Evolutionary conservation across 2,329 filamentous ascomycete species (phyloP).

Genomic region (Colletotrichum zoysiae): DNA sequence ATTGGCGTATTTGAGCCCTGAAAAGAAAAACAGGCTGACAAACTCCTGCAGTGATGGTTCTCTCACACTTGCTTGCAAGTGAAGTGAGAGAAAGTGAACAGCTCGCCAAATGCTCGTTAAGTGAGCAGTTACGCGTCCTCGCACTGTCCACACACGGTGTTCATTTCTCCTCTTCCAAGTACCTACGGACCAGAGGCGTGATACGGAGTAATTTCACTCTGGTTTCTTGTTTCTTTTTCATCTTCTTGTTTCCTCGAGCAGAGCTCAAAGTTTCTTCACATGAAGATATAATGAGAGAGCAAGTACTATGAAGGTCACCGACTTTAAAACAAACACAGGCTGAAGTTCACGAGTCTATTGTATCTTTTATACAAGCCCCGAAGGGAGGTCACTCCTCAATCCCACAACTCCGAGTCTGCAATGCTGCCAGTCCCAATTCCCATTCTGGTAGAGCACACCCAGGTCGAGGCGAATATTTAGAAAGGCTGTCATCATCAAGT

Average conservation of each 20-base stretch:
- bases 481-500: constrained; percentile 51
- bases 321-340: constrained; percentile 4
- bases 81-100: constrained; percentile 33
- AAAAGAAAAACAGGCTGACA: background rate
- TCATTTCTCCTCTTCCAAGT: background rate
- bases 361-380: constrained; percentile 38
- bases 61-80: background rate
- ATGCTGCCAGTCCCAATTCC: constrained; percentile 18
- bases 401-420: constrained; percentile 20
- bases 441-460: background rate
- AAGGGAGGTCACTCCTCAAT: constrained; percentile 19
- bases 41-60: background rate
- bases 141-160: constrained; percentile 35
- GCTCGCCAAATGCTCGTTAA: constrained; percentile 18
- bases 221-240: background rate
- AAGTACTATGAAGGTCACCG: background rate
- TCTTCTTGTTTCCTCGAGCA: background rate
- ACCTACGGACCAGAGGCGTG: background rate
- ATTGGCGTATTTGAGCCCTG: background rate
- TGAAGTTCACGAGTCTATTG: constrained; percentile 40
- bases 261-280: too few species aligned
- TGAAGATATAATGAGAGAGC: too few species aligned
- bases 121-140: constrained; percentile 12
- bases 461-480: constrained; percentile 47
- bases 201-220: background rate